These are phyloP conservation scores for Exophiala aquamarina DNA, from an alignment of 2,329 filamentous ascomycete genomes.

Conservation along the genomic window DNA sequence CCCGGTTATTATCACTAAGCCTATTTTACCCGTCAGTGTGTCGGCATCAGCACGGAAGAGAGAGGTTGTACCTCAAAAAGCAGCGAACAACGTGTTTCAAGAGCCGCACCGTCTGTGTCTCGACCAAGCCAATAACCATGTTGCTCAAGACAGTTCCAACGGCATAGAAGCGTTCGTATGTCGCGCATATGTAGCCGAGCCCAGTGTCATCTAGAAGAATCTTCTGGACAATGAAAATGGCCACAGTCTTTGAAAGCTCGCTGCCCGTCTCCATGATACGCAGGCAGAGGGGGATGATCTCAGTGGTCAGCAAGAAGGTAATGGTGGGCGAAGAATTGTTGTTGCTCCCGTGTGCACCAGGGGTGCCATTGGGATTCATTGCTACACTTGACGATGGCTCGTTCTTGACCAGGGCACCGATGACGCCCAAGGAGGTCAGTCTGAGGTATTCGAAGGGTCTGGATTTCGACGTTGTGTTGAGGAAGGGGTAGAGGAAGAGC, in stretches of 20 bases:
- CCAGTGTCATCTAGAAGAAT: constrained; percentile 96
- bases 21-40: constrained; percentile 46
- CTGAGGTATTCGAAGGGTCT: constrained; percentile 96
- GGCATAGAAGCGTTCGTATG: constrained; percentile 97
- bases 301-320: constrained; percentile 96
- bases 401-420: constrained; percentile 96
- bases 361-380: constrained; percentile 24
- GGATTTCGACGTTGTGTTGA: constrained; percentile 98
- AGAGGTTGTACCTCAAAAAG: constrained; percentile 74
- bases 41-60: not conserved
- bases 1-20: constrained; percentile 92
- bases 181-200: constrained; percentile 96
- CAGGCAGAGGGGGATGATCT: constrained; percentile 96
- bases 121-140: constrained; percentile 96
- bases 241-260: constrained; percentile 96
- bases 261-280: constrained; percentile 99
- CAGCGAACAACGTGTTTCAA: constrained; percentile 97
- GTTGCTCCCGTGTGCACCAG: constrained; percentile 15
- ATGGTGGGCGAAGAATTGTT: constrained; percentile 82
- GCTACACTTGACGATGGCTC: constrained; percentile 50
- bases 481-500: constrained; percentile 94
- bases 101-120: constrained; percentile 92
- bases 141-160: constrained; percentile 97
- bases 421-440: constrained; percentile 91
- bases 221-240: constrained; percentile 99